Evolutionary conservation across 306 rosid species (phyloP).

Genomic region (Pachyrhizus erosus): DNA sequence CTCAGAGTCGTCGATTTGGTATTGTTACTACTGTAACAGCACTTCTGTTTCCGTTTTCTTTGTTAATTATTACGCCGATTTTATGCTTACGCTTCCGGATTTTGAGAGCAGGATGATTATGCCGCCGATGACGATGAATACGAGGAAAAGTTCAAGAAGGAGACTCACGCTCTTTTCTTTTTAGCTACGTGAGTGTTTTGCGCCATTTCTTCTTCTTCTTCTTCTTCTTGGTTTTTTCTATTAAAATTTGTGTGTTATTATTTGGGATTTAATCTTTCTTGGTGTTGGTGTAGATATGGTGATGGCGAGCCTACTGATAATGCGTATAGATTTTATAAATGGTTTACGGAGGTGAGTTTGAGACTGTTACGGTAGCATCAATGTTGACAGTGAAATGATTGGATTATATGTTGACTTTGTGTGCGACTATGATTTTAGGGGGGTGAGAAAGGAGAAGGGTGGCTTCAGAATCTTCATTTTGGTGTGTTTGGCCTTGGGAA

Average conservation of each 20-base stretch:
- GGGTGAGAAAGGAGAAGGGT: slow-evolving; percentile 71
- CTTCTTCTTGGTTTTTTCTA: neutral
- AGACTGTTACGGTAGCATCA: neutral
- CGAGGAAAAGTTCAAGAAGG: slow-evolving; percentile 79
- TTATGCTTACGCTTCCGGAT: slow-evolving; percentile 24
- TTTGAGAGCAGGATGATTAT: slow-evolving; percentile 75
- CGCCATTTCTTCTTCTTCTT: too few relatives aligned
- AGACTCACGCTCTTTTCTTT: slow-evolving; percentile 72
- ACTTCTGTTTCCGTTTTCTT: neutral
- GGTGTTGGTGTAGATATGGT: slow-evolving; percentile 77
- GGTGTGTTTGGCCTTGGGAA: slow-evolving; percentile 98
- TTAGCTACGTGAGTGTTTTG: slow-evolving; percentile 84
- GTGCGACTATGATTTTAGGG: slow-evolving; percentile 57
- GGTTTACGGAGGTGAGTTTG: slow-evolving; percentile 82
- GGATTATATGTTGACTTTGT: slow-evolving; percentile 21
- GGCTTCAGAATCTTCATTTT: slow-evolving; percentile 80
- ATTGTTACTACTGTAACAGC: neutral
- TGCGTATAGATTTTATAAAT: slow-evolving; percentile 92
- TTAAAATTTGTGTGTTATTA: neutral
- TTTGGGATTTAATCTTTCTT: slow-evolving; percentile 33
- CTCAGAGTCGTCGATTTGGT: slow-evolving; percentile 93
- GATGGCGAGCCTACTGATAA: slow-evolving; percentile 99
- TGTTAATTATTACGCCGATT: slow-evolving; percentile 12
- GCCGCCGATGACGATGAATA: slow-evolving; percentile 82
- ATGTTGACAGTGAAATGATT: slow-evolving; percentile 15